Evolutionary conservation across 2,329 filamentous ascomycete genomes (phyloP).

Genomic region (Monosporascus sp.): DNA sequence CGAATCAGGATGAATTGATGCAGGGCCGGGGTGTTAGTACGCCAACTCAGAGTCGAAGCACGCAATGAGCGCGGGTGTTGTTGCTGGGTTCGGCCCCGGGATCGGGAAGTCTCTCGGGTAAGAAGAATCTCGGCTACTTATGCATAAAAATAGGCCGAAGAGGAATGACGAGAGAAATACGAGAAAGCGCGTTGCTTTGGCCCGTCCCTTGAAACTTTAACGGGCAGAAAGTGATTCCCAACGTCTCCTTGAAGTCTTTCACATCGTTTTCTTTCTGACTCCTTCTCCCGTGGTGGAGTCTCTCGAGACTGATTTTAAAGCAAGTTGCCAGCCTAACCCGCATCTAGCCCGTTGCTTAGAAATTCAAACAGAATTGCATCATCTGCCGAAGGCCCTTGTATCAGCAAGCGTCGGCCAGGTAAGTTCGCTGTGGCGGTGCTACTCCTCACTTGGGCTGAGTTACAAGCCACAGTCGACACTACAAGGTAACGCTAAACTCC

Average conservation of each 20-base stretch:
- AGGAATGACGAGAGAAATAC: too few relatives aligned
- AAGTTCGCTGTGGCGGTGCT: not conserved
- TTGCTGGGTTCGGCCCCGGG: not conserved
- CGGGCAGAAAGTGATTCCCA: not conserved
- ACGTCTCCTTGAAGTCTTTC: not conserved
- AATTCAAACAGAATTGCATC: not conserved
- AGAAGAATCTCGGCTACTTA: not conserved
- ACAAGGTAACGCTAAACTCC: too few relatives aligned
- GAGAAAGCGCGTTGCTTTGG: too few relatives aligned
- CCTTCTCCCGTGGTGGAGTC: not conserved
- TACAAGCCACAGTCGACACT: too few relatives aligned
- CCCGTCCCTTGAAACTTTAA: too few relatives aligned
- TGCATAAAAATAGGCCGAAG: too few relatives aligned
- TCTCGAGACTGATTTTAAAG: not conserved
- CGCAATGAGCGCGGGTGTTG: not conserved
- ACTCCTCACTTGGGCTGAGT: not conserved
- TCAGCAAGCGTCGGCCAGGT: not conserved
- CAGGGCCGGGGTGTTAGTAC: not conserved
- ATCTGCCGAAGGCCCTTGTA: not conserved
- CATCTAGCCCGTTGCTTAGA: not conserved
- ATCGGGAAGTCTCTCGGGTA: not conserved
- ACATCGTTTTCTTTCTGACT: not conserved
- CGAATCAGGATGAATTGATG: conserved; percentile 9
- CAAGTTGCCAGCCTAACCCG: not conserved
- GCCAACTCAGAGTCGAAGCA: not conserved